These are phyloP conservation scores for Chaetomiaceae sp. DNA, from an alignment of 2,329 filamentous ascomycete genomes.

Conservation along the genomic window DNA sequence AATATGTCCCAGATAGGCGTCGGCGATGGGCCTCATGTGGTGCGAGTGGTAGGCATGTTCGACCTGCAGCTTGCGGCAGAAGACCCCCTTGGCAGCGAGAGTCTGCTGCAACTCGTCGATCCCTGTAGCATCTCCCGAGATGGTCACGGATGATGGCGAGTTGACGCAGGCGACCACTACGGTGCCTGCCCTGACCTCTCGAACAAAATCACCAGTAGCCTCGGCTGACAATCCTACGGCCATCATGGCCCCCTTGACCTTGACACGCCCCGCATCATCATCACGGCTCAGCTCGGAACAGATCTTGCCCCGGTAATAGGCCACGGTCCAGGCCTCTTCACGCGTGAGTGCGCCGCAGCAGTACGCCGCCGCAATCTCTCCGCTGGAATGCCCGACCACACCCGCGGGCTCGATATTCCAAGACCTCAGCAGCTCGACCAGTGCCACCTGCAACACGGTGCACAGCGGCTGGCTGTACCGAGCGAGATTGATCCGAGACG, in stretches of 20 bases:
- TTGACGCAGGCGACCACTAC: neutral
- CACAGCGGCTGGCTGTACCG: neutral
- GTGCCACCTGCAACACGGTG: neutral
- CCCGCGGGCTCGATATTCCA: neutral
- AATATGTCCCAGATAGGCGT: no score
- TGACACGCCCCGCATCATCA: no score
- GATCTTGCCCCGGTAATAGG: neutral
- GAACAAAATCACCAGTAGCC: no score
- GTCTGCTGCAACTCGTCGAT: neutral
- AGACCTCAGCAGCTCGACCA: neutral
- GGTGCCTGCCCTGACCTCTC: no score
- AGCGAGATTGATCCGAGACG: no score
- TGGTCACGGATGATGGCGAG: neutral
- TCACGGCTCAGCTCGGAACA: neutral
- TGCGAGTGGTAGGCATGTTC: neutral
- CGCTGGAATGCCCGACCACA: neutral
- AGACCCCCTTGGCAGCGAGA: neutral
- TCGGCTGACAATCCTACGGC: neutral
- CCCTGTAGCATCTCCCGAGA: neutral
- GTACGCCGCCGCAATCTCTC: neutral
- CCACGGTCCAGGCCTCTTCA: neutral
- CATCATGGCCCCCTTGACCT: neutral
- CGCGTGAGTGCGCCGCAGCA: neutral
- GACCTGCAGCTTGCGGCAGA: neutral
- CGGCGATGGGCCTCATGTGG: neutral